Conservation (phyloP, 805 yeast species). For the Kurtzmaniella fragi region DNA sequence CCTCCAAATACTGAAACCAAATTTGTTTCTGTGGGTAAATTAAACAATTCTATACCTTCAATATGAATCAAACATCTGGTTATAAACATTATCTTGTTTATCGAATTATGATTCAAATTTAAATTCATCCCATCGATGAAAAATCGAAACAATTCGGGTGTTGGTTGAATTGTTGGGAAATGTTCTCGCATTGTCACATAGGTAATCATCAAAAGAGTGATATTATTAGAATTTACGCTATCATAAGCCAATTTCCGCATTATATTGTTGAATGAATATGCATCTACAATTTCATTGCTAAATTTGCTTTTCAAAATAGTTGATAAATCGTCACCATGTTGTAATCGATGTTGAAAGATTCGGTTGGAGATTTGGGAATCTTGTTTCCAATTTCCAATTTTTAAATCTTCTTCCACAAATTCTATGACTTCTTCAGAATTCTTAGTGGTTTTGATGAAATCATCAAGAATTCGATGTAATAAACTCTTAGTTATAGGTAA, state of each 20-base stretch:
- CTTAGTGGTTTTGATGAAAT: slow-evolving; percentile 26
- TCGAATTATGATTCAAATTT: neutral
- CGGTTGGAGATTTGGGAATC: slow-evolving; percentile 25
- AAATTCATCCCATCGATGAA: slow-evolving; percentile 3
- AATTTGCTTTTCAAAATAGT: neutral
- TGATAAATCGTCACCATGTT: neutral
- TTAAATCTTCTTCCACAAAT: slow-evolving; percentile 32
- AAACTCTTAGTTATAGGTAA: slow-evolving; percentile 31
- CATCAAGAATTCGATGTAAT: slow-evolving; percentile 26
- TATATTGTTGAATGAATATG: neutral
- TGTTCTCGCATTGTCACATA: neutral
- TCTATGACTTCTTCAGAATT: slow-evolving; percentile 20
- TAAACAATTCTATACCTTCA: slow-evolving; percentile 7
- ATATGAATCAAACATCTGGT: slow-evolving; percentile 12
- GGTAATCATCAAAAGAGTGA: neutral
- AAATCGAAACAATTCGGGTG: slow-evolving; percentile 1
- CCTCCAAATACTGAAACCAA: neutral
- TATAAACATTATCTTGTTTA: slow-evolving; percentile 4
- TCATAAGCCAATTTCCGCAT: neutral
- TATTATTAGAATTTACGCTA: neutral
- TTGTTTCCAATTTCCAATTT: slow-evolving; percentile 20
- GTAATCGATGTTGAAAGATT: slow-evolving; percentile 13
- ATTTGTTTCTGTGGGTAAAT: slow-evolving; percentile 9
- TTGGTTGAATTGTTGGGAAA: slow-evolving; percentile 1
- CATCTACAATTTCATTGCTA: neutral